These are phyloP conservation scores for Discostella stelligeroides DNA, from an alignment of 108 stramenopile species.

Conservation along the genomic window DNA sequence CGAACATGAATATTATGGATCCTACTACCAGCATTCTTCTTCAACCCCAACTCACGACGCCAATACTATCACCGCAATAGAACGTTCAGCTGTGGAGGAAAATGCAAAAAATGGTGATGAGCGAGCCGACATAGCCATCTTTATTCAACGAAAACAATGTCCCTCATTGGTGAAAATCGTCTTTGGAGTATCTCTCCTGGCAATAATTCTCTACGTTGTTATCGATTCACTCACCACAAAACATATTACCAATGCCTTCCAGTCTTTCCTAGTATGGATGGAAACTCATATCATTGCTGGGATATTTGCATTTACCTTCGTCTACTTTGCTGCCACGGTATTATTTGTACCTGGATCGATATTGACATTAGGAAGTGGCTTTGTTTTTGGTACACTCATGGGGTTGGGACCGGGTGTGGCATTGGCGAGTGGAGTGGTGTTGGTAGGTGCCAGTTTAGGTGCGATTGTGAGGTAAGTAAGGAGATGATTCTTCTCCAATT, in stretches of 20 bases:
- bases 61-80: too few species aligned
- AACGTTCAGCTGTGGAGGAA: not conserved
- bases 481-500: constrained; percentile 23
- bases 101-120: not conserved
- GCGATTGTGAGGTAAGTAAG: constrained; percentile 31
- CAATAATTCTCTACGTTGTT: constrained; percentile 57
- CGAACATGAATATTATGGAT: too few species aligned
- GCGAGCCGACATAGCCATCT: not conserved
- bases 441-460: constrained; percentile 53
- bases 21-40: too few species aligned
- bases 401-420: constrained; percentile 62
- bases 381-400: constrained; percentile 67
- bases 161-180: constrained; percentile 36
- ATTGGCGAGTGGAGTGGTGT: constrained; percentile 60
- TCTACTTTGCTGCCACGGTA: constrained; percentile 71
- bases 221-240: constrained; percentile 60
- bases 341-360: constrained; percentile 73
- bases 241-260: constrained; percentile 36
- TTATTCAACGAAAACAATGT: not conserved
- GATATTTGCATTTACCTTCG: constrained; percentile 61
- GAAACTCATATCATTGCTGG: constrained; percentile 58
- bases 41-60: too few species aligned
- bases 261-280: constrained; percentile 63
- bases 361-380: constrained; percentile 76
- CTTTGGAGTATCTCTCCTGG: constrained; percentile 46